Base-by-base conservation (phyloP, 2,329 filamentous ascomycete species). In the Ilyonectria mors-panacis region DNA sequence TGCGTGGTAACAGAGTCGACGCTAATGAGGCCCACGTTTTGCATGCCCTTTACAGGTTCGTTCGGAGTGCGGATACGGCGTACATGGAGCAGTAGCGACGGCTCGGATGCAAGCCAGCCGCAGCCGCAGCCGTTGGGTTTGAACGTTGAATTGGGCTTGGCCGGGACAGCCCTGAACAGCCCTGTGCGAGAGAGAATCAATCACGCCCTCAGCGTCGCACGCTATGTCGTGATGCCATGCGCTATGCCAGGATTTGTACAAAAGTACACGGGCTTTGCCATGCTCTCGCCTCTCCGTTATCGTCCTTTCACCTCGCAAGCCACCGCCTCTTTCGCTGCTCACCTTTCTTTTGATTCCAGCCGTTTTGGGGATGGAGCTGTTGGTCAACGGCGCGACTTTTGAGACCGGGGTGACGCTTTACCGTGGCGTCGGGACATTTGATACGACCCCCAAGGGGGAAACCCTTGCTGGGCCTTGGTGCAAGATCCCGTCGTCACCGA, bases 51-150 rank as follows among this genome's bases (percentile, higher is more conserved):
- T n/a, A 7, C n/a, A 42, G 39, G 39, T 8, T 42, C 8, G 17
- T n/a, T n/a, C 15, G 39, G 39, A 42, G 39, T n/a, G 17, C 39
- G 15, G 39, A 42, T n/a, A 42, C 17, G 72, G 67, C 71, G 70
- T 71, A 70, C 73, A 59, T 35, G 62, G 44, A 64, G 72, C 70
- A 65, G 44, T 70, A 71, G 61, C 63, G 67, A 66, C 62, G 57
- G 59, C 54, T 35, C 65, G 62, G 70, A 68, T 59, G 65, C 72
- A 70, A 66, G 65, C 57, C 65, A 61, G 69, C 56, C 61, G 63
- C 65, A 61, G 69, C 56, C 61, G 63, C 12, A 12, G 30, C 56
- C 50, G 57, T 54, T 28, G 30, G 21, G 47, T 28, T 47, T 54
- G 39, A 45, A 42, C 26, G 28, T 47, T 33, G 39, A 28, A 35